phyloP scores from a whole-genome alignment of 495 filamentous ascomycete species.

The Annulohypoxylon maeteangense region DNA sequence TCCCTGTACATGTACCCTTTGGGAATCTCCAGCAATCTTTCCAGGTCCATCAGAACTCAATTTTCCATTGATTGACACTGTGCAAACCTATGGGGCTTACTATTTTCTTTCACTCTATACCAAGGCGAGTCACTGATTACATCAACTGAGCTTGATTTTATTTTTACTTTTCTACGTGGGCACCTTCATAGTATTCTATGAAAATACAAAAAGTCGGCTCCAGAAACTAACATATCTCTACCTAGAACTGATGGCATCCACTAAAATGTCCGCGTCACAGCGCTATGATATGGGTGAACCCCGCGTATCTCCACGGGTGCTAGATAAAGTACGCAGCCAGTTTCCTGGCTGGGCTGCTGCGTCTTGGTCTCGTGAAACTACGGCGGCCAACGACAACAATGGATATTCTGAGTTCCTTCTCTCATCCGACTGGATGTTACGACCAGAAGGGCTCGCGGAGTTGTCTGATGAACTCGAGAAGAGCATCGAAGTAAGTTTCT shows the following conservation, averaged over 20 bases:
- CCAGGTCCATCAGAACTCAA: background rate
- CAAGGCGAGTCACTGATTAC: background rate
- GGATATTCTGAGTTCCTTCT: constrained; percentile 44
- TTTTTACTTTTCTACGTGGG: background rate
- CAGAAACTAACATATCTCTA: background rate
- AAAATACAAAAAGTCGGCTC: background rate
- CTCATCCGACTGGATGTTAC: constrained; percentile 48
- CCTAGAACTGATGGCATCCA: background rate
- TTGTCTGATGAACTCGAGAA: constrained; percentile 36
- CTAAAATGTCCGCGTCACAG: background rate
- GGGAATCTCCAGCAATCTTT: background rate
- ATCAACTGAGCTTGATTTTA: background rate
- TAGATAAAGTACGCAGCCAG: background rate
- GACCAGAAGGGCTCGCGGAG: constrained; percentile 43
- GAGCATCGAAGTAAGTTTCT: constrained; percentile 35
- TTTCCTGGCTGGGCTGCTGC: constrained; percentile 11
- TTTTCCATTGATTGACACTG: background rate
- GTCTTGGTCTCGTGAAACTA: background rate
- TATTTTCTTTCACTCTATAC: background rate
- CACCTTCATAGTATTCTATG: background rate
- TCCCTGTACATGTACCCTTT: background rate
- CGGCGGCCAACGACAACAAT: background rate
- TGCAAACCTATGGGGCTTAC: background rate
- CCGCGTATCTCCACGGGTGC: background rate
- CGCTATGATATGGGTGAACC: background rate